These are phyloP conservation scores for Wickerhamomyces chambardii DNA, from an alignment of 805 yeast species.

Conservation along the genomic window DNA sequence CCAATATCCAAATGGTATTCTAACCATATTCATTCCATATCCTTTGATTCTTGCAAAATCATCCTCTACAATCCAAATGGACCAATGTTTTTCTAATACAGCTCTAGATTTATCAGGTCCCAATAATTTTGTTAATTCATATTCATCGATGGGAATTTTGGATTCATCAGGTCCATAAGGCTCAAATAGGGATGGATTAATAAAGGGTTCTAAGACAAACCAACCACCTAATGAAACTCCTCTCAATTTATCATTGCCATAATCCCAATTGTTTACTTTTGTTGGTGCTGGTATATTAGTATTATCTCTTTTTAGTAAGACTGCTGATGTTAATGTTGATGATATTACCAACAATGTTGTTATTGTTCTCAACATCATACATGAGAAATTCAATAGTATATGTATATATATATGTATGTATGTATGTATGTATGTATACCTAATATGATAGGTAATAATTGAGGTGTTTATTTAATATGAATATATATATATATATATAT, in stretches of 20 bases:
- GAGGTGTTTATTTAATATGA: too few species aligned
- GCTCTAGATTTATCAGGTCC: slow-evolving; percentile 36
- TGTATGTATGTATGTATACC: too few species aligned
- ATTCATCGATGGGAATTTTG: slow-evolving; percentile 51
- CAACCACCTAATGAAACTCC: slow-evolving; percentile 65
- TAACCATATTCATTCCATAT: slow-evolving; percentile 58
- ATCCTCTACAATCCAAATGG: slow-evolving; percentile 45
- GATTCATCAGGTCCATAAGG: slow-evolving; percentile 19
- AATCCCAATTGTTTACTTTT: slow-evolving; percentile 14
- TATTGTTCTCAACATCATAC: too few species aligned
- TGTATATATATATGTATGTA: too few species aligned
- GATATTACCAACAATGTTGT: too few species aligned
- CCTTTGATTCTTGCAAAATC: slow-evolving; percentile 43
- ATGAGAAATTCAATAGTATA: too few species aligned
- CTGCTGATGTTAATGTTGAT: neutral
- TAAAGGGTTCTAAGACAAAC: slow-evolving; percentile 64
- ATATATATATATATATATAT: too few species aligned
- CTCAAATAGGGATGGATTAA: slow-evolving; percentile 54
- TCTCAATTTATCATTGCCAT: slow-evolving; percentile 7
- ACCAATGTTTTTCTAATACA: slow-evolving; percentile 45
- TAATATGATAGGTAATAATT: too few species aligned
- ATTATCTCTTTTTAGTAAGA: too few species aligned
- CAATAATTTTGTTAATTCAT: slow-evolving; percentile 36
- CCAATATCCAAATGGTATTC: slow-evolving; percentile 81
- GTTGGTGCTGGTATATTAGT: neutral